A percentile compares a stretch with the other conserved stretches of the same genome.
phyloP scores from a whole-genome alignment of 352 stramenopile genomes.

The Elongisporangium senticosum region DNA sequence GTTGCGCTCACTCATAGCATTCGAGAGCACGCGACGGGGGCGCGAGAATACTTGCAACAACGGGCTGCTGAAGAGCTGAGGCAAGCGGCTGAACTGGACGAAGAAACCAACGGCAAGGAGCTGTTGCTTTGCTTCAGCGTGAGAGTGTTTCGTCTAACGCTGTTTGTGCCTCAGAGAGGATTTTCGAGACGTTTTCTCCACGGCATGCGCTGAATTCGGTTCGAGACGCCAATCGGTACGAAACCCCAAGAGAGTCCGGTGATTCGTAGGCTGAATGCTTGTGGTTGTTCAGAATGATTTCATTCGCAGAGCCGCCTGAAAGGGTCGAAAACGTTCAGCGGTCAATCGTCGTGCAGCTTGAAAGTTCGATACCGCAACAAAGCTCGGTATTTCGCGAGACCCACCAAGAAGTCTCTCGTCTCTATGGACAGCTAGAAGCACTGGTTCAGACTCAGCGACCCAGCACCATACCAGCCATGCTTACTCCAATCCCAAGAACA shows the following conservation, averaged over 20 bases:
- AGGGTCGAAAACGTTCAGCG: not conserved
- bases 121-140: not conserved
- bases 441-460: not conserved
- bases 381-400: not conserved
- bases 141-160: not conserved
- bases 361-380: not conserved
- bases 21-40: constrained; percentile 50
- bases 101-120: constrained; percentile 31
- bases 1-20: constrained; percentile 57
- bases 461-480: not conserved
- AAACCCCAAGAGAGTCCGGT: not conserved
- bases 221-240: constrained; percentile 36
- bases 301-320: constrained; percentile 12
- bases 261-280: not conserved
- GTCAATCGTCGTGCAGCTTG: not conserved
- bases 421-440: not conserved
- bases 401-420: not conserved
- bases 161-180: constrained; percentile 22
- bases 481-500: not conserved
- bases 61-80: constrained; percentile 38
- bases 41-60: constrained; percentile 45
- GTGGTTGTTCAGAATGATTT: constrained; percentile 9
- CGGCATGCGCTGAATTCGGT: constrained; percentile 32
- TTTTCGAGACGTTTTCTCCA: constrained; percentile 66
- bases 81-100: constrained; percentile 22